Percentiles rank a stretch among this genome's conserved stretches.
Evolutionary conservation across 371 early-diverging fungal genomes (phyloP).

Genomic region (Sporodiniella umbellata): DNA sequence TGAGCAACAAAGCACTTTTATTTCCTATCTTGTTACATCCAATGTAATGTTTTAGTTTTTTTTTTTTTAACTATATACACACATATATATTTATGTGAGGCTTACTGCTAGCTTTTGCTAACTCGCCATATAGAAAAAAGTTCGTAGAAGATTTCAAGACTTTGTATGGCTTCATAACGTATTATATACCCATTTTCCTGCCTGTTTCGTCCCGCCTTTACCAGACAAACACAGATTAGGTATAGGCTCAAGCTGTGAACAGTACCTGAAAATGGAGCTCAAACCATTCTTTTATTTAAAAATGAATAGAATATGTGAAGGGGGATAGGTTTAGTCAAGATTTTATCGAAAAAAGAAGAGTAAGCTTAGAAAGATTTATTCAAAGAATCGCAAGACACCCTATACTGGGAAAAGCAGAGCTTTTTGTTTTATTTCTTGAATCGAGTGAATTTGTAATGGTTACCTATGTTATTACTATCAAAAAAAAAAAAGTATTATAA

Average conservation of each 20-base stretch:
- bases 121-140: conserved; percentile 31
- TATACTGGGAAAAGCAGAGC: conserved; percentile 64
- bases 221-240: conserved; percentile 92
- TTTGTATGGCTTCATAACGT: conserved; percentile 87
- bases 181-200: conserved; percentile 70
- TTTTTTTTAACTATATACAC: not conserved
- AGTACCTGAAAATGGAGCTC: too few species aligned
- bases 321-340: conserved; percentile 92
- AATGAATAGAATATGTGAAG: conserved; percentile 84
- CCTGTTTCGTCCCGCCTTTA: conserved; percentile 86
- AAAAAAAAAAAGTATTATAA: too few species aligned
- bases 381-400: conserved; percentile 87
- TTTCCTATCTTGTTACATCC: conserved; percentile 82
- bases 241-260: too few species aligned
- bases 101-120: too few species aligned
- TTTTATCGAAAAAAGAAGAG: conserved; percentile 83
- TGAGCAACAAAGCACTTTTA: conserved; percentile 79
- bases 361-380: conserved; percentile 75
- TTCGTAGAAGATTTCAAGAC: conserved; percentile 91
- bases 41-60: conserved; percentile 33
- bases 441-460: conserved; percentile 66
- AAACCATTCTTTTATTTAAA: too few species aligned
- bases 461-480: too few species aligned
- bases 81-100: not conserved
- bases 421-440: conserved; percentile 79